Evolutionary conservation across 768 basidiomycete genomes (phyloP).

Genomic region (Gloeopeniophorella convolvens): DNA sequence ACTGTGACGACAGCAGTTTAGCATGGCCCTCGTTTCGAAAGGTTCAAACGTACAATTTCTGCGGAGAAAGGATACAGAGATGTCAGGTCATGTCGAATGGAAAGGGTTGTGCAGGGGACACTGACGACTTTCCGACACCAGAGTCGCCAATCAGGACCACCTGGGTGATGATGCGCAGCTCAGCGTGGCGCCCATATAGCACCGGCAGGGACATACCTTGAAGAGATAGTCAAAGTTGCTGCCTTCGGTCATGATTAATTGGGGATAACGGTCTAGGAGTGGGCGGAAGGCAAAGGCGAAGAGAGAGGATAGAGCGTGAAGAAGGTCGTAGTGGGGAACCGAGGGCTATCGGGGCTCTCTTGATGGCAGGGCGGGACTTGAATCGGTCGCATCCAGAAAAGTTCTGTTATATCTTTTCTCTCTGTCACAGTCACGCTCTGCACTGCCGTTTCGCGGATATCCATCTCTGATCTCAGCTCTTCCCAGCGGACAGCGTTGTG

Average conservation of each 20-base stretch:
- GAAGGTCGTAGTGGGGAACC: no score
- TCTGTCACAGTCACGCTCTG: no score
- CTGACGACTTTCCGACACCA: constrained; percentile 98
- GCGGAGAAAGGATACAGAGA: constrained; percentile 5
- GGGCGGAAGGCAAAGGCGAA: constrained; percentile 14
- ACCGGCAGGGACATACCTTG: constrained; percentile 58
- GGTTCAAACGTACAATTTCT: constrained; percentile 54
- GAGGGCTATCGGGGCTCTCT: no score
- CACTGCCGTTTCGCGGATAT: no score
- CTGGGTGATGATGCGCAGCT: constrained; percentile 34
- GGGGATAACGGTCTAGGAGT: constrained; percentile 19
- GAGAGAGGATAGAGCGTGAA: not conserved
- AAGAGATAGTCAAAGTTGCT: constrained; percentile 99
- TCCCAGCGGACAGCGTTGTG: no score
- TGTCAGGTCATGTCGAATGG: not conserved
- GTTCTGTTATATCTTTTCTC: no score
- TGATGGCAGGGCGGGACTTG: no score
- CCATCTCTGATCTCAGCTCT: no score
- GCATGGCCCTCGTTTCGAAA: not conserved
- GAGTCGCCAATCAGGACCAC: constrained; percentile 99
- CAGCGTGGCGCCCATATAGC: not conserved
- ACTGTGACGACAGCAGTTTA: constrained; percentile 29
- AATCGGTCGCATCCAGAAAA: no score
- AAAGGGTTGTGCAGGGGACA: no score
- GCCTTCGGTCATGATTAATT: constrained; percentile 69